phyloP scores from a whole-genome alignment of 1,284 basidiomycete species.

The Ceratobasidium sp. region DNA sequence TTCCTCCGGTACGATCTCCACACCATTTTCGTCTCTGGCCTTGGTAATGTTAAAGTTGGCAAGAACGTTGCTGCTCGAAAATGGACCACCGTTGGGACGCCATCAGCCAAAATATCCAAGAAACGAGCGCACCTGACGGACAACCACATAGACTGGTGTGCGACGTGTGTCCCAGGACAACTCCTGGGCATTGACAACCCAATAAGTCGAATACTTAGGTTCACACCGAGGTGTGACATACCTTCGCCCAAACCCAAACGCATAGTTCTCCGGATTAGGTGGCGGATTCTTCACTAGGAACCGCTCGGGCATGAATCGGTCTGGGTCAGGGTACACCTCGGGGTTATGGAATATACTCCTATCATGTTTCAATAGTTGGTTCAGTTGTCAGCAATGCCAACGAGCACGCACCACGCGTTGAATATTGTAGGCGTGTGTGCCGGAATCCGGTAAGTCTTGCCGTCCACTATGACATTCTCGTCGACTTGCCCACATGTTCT shows the following conservation, averaged over 20 bases:
- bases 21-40: not conserved
- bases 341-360: constrained; percentile 20
- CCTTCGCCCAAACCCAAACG: constrained; percentile 24
- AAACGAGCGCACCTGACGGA: constrained; percentile 11
- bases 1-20: constrained; percentile 1
- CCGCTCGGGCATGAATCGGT: constrained; percentile 5
- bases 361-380: not conserved
- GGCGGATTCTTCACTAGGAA: constrained; percentile 2
- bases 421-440: constrained; percentile 3
- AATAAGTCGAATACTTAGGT: not conserved
- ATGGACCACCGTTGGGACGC: no score
- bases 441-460: constrained; percentile 2
- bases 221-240: not conserved
- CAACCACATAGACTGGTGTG: constrained; percentile 22
- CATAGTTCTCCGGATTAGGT: constrained; percentile 3
- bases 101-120: no score
- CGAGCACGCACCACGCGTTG: not conserved
- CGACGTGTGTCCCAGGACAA: no score
- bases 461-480: not conserved
- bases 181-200: constrained; percentile 13
- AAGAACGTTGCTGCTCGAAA: not conserved
- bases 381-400: not conserved
- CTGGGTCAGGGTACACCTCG: constrained; percentile 5
- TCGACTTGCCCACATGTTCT: not conserved
- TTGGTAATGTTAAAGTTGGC: constrained; percentile 8